phyloP scores from a whole-genome alignment of 257 asterid species.

The Henckelia pumila region DNA sequence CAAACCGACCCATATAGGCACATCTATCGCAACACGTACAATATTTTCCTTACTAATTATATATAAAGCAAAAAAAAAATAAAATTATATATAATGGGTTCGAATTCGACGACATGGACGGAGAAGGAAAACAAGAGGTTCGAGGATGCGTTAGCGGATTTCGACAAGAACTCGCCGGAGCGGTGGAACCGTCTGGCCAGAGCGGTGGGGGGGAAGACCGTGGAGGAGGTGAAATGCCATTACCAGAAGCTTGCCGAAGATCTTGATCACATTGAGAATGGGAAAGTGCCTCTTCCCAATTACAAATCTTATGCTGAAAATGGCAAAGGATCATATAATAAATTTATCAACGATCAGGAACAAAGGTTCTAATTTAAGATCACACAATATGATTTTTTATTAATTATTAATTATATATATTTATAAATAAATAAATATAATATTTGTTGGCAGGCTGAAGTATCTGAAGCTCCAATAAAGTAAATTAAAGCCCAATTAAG shows the following conservation, averaged over 20 bases:
- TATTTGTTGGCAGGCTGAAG: slow-evolving; percentile 38
- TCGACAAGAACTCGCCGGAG: slow-evolving; percentile 48
- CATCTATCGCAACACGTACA: background rate
- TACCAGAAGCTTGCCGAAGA: slow-evolving; percentile 59
- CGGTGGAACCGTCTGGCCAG: slow-evolving; percentile 56
- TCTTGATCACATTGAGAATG: slow-evolving; percentile 50
- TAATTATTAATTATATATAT: too few species aligned
- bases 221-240: slow-evolving; percentile 61
- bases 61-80: too few species aligned
- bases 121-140: slow-evolving; percentile 58
- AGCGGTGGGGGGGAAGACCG: slow-evolving; percentile 59
- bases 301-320: slow-evolving; percentile 16
- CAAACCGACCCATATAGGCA: background rate
- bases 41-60: too few species aligned
- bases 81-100: slow-evolving; percentile 34
- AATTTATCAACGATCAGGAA: slow-evolving; percentile 20
- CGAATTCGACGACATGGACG: slow-evolving; percentile 48
- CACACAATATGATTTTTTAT: too few species aligned
- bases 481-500: slow-evolving; percentile 7
- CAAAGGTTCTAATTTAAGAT: too few species aligned
- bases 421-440: too few species aligned
- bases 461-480: slow-evolving; percentile 39
- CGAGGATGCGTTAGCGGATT: slow-evolving; percentile 61
- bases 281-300: slow-evolving; percentile 55
- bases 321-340: slow-evolving; percentile 9